Evolutionary conservation across 2,329 filamentous ascomycete genomes (phyloP), one percentile per base, ranked within the genome.

Genomic region (Calonectria pauciramosa): DNA sequence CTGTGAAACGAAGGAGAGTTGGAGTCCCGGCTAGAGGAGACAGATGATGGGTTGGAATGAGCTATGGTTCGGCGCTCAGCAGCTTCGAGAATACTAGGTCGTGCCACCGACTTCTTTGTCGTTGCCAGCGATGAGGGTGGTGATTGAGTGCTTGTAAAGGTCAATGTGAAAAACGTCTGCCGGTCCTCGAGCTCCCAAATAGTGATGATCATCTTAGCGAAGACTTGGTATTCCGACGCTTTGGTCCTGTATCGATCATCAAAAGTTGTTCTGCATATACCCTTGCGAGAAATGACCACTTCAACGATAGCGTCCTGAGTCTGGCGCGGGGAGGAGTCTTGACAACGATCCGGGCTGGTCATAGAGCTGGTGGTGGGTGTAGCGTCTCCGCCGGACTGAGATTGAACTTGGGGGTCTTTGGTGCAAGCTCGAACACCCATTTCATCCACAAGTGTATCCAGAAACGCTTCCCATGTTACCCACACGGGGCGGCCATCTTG

Each of bases 131-230:
- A 80, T 0, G 86, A 80, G 2, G 83, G 70, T 0, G 83, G 82
- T 0, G 87, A 86, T 23, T 89, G 86, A 16, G 91, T 89, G 75
- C 89, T 92, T 14, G 94, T 96, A 75, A 96, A 96, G 0, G 93
- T 95, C 72, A 96, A 86, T 2, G 93, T 95, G 81, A 92, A 96
- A 83, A 93, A 95, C 13, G 89, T 91, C 77, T 93, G 90, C 26
- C 89, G 88, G 52, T 94, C 91, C 49, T 94, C 90, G n/a, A 90
- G 87, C 74, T 91, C 89, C 93, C 94, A 96, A 9, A 94, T 90
- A 0, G 92, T 94, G 28, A 96, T 91, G 60, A 95, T 94, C 93
- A 96, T 94, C 77, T 93, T 93, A 28, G 94, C 93, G 76, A 91
- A 91, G 0, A 91, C 84, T 79, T 87, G 87, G 65, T 83, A 84